Evolutionary conservation across 1,139 yeast species (phyloP).

Genomic region (Geotrichum restrictum): DNA sequence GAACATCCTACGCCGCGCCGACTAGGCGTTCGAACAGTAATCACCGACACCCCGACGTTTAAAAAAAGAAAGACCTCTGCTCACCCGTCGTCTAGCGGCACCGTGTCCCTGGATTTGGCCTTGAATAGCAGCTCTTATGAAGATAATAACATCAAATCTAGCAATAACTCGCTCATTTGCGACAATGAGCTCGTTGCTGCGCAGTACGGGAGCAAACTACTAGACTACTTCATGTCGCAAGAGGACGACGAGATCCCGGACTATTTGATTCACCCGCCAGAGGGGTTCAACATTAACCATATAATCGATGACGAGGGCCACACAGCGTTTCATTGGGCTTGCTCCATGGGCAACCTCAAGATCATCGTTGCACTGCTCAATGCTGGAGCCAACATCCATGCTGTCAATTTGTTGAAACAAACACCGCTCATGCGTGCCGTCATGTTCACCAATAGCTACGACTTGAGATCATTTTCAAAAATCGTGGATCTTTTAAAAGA

Average conservation of each 20-base stretch:
- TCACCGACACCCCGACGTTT: constrained; percentile 18
- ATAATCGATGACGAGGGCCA: constrained; percentile 95
- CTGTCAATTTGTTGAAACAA: constrained; percentile 71
- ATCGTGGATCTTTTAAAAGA: constrained; percentile 67
- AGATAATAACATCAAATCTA: constrained; percentile 27
- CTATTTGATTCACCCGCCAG: constrained; percentile 68
- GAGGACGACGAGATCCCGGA: constrained; percentile 72
- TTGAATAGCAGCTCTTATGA: constrained; percentile 8
- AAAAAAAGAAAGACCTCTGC: constrained; percentile 1
- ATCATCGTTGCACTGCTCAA: constrained; percentile 67
- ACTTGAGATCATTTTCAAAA: constrained; percentile 66
- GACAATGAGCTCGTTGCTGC: constrained; percentile 39
- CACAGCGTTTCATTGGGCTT: constrained; percentile 95
- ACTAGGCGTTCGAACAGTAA: constrained; percentile 13
- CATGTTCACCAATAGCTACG: constrained; percentile 83
- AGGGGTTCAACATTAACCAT: constrained; percentile 75
- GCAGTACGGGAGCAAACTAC: constrained; percentile 45
- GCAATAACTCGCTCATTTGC: constrained; percentile 33
- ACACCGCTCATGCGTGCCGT: constrained; percentile 81
- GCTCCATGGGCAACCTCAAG: constrained; percentile 79
- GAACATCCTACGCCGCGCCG: constrained; percentile 17
- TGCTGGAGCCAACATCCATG: constrained; percentile 71
- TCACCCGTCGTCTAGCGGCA: background rate
- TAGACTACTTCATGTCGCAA: constrained; percentile 62
- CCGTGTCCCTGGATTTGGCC: constrained; percentile 1